Conservation (phyloP, 768 basidiomycete genomes). For the Calocybe cyanea region DNA sequence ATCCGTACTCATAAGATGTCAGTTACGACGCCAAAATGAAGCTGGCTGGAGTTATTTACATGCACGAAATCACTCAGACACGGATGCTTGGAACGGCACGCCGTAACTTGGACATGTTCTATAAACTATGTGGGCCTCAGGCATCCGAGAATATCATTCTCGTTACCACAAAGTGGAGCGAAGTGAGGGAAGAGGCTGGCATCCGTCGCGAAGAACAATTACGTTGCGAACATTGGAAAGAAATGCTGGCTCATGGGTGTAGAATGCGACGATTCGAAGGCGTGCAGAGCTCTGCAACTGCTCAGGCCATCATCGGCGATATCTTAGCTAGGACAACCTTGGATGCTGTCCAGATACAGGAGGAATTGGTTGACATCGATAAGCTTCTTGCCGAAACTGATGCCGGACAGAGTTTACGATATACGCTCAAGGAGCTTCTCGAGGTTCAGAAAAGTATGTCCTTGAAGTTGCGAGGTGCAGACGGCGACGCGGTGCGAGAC, state of each 20-base stretch:
- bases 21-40: conserved; percentile 14
- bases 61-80: conserved; percentile 14
- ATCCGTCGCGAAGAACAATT: conserved; percentile 7
- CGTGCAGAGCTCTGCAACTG: conserved; percentile 1
- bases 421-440: conserved; percentile 14
- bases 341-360: conserved; percentile 15
- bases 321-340: conserved; percentile 7
- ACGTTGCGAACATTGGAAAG: conserved; percentile 7
- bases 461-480: conserved; percentile 7
- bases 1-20: not conserved
- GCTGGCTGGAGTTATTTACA: conserved; percentile 15
- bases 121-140: conserved; percentile 9
- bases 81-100: conserved; percentile 12
- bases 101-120: conserved; percentile 16
- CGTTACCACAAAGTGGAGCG: conserved; percentile 14
- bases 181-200: not conserved
- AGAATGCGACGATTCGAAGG: conserved; percentile 7
- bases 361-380: conserved; percentile 19
- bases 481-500: conserved; percentile 9
- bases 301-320: conserved; percentile 3
- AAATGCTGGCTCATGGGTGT: conserved; percentile 2
- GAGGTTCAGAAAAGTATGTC: conserved; percentile 9
- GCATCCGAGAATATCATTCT: conserved; percentile 13
- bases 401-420: conserved; percentile 18
- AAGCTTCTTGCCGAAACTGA: conserved; percentile 20